Base-by-base conservation (phyloP, 2,329 filamentous ascomycete genomes). In the Bipolaris cookei region DNA sequence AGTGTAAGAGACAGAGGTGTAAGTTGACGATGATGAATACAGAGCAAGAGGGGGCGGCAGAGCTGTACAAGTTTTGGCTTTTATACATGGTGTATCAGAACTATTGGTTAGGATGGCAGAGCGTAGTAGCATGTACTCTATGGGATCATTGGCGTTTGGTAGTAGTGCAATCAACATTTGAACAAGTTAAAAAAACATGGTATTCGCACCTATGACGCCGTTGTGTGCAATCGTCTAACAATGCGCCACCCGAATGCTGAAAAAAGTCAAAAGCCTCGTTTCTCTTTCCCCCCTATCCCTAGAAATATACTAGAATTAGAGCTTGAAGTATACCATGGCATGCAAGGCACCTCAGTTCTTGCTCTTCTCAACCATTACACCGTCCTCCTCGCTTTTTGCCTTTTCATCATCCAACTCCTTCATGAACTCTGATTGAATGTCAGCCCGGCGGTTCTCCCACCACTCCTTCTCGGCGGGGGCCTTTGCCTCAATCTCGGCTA, bases 391-490 rank as follows among this genome's bases (percentile, higher is more conserved):
- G 35, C 64, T 66, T 56, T 64, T 77, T 7, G 55, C 56, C 63
- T 75, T 73, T 49, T 82, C 86, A 23, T 84, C 84, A 53, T 93
- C 89, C 45, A 97, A 81, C 80, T 97, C 92, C 78, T 90, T 91
- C 85, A 96, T 89, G 69, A 95, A 92, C 13, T 88, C 89, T 51
- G 85, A 83, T 75, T 90, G 84, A 65, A 96, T 92, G 61, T 83
- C 84, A 43, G 86, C 84, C 67, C 88, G 86, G 73, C 90, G 90
- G 82, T 90, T 90, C 75, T 92, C 91, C 95, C 95, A 99, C 92
- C 92, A 97, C 71, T 89, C 84, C 79, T 90, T 91, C 79, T 98
- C 95, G 38, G 86, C 81, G 8, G 85, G 83, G 1, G 87, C 81
- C 70, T 91, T 89, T 25, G 82, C 80, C 68, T 93, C 88, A 56